Percentiles rank a stretch among this genome's conserved stretches.
phyloP scores from a whole-genome alignment of 169 alveolate species.

The Cryptosporidium bovis region DNA sequence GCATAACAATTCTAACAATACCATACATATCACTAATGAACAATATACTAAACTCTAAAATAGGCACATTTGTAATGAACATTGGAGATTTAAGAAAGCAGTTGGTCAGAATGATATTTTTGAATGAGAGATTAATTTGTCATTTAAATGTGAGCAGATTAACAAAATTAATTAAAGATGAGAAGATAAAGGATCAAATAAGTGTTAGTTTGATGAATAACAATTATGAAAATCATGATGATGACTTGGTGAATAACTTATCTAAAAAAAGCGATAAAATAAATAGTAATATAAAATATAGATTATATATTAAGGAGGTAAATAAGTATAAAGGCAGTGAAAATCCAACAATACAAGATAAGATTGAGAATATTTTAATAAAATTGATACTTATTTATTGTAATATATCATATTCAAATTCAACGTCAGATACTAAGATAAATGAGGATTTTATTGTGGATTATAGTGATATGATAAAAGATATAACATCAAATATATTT shows the following conservation, averaged over 20 bases:
- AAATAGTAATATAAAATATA: background rate
- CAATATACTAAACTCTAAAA: background rate
- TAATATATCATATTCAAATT: conserved; percentile 1
- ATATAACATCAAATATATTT: conserved; percentile 34
- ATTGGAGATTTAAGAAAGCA: background rate
- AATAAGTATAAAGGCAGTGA: no score
- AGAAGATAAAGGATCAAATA: background rate
- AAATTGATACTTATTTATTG: background rate
- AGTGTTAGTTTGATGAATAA: background rate
- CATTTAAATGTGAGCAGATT: background rate
- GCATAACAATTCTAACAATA: background rate
- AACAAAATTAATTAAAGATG: conserved; percentile 22
- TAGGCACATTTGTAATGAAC: conserved; percentile 1
- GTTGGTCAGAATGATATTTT: conserved; percentile 2
- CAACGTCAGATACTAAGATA: background rate
- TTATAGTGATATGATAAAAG: conserved; percentile 13
- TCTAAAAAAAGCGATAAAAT: background rate
- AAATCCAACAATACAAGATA: background rate
- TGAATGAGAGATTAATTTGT: background rate
- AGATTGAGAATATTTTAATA: background rate
- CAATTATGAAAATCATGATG: background rate
- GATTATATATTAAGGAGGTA: background rate
- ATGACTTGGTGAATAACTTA: background rate
- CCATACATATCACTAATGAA: conserved; percentile 35
- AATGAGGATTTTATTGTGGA: conserved; percentile 1